Percentiles rank a stretch among this genome's conserved stretches.
Conservation (phyloP, 768 basidiomycete genomes). For the Kockovaella imperatae region DNA sequence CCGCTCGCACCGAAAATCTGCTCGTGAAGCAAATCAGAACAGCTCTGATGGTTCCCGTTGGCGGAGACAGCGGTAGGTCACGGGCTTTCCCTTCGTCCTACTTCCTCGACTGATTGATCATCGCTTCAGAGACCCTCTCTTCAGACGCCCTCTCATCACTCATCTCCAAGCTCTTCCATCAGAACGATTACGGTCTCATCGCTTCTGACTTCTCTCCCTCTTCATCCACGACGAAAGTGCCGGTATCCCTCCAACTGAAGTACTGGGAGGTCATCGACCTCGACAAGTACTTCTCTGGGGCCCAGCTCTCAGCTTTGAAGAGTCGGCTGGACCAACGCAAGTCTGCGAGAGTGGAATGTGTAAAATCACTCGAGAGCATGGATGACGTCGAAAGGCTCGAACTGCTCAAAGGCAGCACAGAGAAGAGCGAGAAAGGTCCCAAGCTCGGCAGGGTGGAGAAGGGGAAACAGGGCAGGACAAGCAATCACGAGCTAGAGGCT, state of each 20-base stretch:
- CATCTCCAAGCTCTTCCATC: slow-evolving; percentile 22
- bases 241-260: slow-evolving; percentile 24
- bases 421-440: slow-evolving; percentile 15
- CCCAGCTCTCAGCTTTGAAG: slow-evolving; percentile 7
- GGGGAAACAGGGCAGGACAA: slow-evolving; percentile 4
- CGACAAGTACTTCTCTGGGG: slow-evolving; percentile 12
- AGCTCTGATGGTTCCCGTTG: not conserved
- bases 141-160: slow-evolving; percentile 12
- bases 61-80: not conserved
- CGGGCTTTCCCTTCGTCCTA: no score
- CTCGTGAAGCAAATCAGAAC: not conserved
- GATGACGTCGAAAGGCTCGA: slow-evolving; percentile 30
- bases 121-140: no score
- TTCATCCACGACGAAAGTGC: slow-evolving; percentile 17
- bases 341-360: slow-evolving; percentile 17
- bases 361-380: slow-evolving; percentile 20
- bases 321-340: slow-evolving; percentile 12
- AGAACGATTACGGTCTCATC: slow-evolving; percentile 25
- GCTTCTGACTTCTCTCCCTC: slow-evolving; percentile 23
- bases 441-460: slow-evolving; percentile 6
- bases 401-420: slow-evolving; percentile 30
- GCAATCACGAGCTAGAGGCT: no score
- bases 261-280: slow-evolving; percentile 32
- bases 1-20: slow-evolving; percentile 10
- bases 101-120: no score